Percentiles rank a stretch among this genome's conserved stretches.
These are phyloP conservation scores for Pseudogymnoascus sp. DNA, from an alignment of 2,329 filamentous ascomycete species.

Conservation along the genomic window DNA sequence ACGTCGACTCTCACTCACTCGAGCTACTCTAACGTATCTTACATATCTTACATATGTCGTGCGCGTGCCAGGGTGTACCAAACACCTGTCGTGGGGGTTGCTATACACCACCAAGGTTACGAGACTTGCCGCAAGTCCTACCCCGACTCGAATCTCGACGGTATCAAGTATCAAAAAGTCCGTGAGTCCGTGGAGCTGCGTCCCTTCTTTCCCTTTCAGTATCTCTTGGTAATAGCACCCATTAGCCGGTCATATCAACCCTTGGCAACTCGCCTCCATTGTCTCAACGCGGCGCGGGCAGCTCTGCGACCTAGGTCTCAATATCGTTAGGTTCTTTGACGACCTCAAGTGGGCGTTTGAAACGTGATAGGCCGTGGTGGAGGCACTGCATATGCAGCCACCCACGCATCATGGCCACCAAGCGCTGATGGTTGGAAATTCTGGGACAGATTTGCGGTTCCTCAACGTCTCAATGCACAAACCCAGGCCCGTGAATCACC, in stretches of 20 bases:
- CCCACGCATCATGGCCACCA: slow-evolving; percentile 5
- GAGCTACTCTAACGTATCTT: not conserved
- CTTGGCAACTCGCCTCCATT: not conserved
- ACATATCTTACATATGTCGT: not conserved
- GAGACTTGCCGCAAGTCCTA: not conserved
- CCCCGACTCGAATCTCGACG: not conserved
- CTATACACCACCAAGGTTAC: not conserved
- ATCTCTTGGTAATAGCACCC: slow-evolving; percentile 5
- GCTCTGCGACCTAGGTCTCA: not conserved
- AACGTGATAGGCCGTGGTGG: not conserved
- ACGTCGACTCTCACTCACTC: not conserved
- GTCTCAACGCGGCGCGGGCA: not conserved
- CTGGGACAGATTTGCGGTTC: not conserved
- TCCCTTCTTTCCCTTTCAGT: not conserved
- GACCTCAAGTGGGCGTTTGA: not conserved
- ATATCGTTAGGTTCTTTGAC: not conserved
- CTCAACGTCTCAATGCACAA: not conserved
- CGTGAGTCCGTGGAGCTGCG: not conserved
- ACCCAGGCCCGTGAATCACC: not conserved
- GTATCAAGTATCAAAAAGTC: not conserved
- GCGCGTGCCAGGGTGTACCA: slow-evolving; percentile 4
- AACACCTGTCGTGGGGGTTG: not conserved
- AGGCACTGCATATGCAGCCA: slow-evolving; percentile 7
- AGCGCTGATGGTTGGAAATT: not conserved
- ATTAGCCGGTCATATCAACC: not conserved